Base-by-base conservation (phyloP, 2,329 filamentous ascomycete genomes). In the Penicillium sp. region DNA sequence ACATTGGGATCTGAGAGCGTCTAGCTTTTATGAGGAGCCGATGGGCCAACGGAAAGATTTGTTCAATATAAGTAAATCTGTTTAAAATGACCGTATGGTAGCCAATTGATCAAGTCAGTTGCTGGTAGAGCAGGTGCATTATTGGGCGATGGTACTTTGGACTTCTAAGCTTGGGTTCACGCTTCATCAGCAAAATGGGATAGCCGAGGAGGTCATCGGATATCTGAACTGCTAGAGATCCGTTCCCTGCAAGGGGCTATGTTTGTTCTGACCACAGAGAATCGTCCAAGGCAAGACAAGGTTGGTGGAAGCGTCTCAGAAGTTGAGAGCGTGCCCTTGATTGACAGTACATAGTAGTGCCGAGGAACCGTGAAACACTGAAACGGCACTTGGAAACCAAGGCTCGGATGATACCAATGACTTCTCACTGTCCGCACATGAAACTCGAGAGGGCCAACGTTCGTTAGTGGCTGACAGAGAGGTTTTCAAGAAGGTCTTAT, bases 231-330 rank as follows among this genome's bases (percentile, higher is more conserved):
- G 8, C 13, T 5, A 38, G 31, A 9, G 13, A 15, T 5, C 15
- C 6, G 38, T 17, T 11, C n/a, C 9, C 23, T 49, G 47, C 23
- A 49, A 49, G 47, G 45, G 21, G 23, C 31, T 19, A 41, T 56
- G 31, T 9, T 38, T 19, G 11, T 41, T 21, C 54, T 23, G 41
- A 30, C 23, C 31, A 21, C 48, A 46, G 23, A 9, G 26, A 19
- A 35, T 19, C 15, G 13, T 21, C 19, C 49, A 7, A 19, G n/a
- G 17, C 9, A 26, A 13, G 45, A 45, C 31, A 56, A 50, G 53
- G 48, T 57, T 61, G 59, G 48, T 57, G 53, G 53, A 52, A 31
- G 47, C 46, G 35, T 44, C 38, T 57, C 59, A 15, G 48, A 35
- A 46, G 56, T 48, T 46, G 31, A 41, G 48, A 26, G 21, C 47